Conservation (phyloP, 202 grass and related monocot genomes). For the Setaria viridis region DNA sequence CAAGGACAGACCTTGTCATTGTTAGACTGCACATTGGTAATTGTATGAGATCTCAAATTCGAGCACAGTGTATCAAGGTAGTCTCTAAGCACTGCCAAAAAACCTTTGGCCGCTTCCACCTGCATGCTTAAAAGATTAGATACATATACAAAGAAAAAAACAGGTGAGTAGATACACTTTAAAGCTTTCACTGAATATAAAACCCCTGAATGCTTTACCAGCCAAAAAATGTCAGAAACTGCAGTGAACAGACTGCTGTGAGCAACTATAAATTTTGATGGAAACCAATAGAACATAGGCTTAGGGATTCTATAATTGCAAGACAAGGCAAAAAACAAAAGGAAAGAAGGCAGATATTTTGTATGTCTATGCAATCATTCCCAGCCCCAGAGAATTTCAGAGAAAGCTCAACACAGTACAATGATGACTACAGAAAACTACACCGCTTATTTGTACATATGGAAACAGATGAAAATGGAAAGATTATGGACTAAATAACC, state of each 20-base stretch:
- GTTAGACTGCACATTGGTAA: constrained; percentile 99
- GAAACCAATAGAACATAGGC: constrained; percentile 2
- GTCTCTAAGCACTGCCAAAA: constrained; percentile 88
- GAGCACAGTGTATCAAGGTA: constrained; percentile 94
- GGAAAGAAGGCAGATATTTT: background rate
- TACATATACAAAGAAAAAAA: background rate
- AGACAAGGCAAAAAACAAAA: background rate
- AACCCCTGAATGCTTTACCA: background rate
- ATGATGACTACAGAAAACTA: background rate
- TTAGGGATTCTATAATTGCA: constrained; percentile 1
- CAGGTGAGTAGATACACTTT: constrained; percentile 17
- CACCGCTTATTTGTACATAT: background rate
- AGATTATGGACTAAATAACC: constrained; percentile 20
- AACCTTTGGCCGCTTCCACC: constrained; percentile 99
- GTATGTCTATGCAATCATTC: background rate
- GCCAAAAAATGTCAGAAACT: background rate
- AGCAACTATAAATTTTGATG: background rate
- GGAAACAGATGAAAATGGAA: background rate
- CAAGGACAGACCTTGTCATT: constrained; percentile 86
- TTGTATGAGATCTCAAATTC: constrained; percentile 95
- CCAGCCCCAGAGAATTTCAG: background rate
- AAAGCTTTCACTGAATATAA: constrained; percentile 17
- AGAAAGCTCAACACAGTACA: constrained; percentile 12
- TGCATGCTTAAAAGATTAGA: constrained; percentile 54
- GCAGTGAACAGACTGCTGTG: background rate